phyloP scores from a whole-genome alignment of 805 yeast genomes.

The Lipomyces chichibuensis region DNA sequence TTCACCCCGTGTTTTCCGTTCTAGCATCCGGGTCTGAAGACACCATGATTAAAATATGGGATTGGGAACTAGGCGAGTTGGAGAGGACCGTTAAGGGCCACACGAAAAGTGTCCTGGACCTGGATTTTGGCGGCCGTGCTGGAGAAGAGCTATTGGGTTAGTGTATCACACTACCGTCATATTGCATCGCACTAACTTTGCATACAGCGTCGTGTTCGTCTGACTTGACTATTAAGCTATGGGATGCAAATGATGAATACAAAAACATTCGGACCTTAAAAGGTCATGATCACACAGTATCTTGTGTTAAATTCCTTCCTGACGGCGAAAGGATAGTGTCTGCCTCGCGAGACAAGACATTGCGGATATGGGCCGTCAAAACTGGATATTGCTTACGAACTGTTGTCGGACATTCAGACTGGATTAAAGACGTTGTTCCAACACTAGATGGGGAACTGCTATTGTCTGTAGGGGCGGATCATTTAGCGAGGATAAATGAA shows the following conservation, averaged over 20 bases:
- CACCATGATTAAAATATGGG: conserved; percentile 77
- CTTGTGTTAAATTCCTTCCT: conserved; percentile 59
- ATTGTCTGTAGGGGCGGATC: conserved; percentile 78
- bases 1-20: conserved; percentile 76
- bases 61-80: conserved; percentile 63
- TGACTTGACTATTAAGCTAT: conserved; percentile 63
- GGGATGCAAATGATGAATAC: conserved; percentile 61
- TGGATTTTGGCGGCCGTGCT: conserved; percentile 56
- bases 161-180: conserved; percentile 23
- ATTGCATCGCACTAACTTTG: conserved; percentile 10
- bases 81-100: conserved; percentile 72
- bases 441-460: conserved; percentile 57
- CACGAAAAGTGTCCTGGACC: conserved; percentile 63
- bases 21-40: conserved; percentile 69
- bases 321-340: conserved; percentile 56
- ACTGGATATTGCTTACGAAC: conserved; percentile 69
- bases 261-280: conserved; percentile 62
- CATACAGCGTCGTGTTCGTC: conserved; percentile 55
- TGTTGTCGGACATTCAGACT: conserved; percentile 80
- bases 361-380: conserved; percentile 72
- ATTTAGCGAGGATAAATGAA: conserved; percentile 68
- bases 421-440: conserved; percentile 72
- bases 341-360: conserved; percentile 90
- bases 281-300: conserved; percentile 89
- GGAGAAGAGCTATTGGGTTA: conserved; percentile 19